A percentile compares a stretch with the other conserved stretches of the same genome.
Conservation (phyloP, 1,284 basidiomycete genomes). For the Coniferiporia weirii region DNA sequence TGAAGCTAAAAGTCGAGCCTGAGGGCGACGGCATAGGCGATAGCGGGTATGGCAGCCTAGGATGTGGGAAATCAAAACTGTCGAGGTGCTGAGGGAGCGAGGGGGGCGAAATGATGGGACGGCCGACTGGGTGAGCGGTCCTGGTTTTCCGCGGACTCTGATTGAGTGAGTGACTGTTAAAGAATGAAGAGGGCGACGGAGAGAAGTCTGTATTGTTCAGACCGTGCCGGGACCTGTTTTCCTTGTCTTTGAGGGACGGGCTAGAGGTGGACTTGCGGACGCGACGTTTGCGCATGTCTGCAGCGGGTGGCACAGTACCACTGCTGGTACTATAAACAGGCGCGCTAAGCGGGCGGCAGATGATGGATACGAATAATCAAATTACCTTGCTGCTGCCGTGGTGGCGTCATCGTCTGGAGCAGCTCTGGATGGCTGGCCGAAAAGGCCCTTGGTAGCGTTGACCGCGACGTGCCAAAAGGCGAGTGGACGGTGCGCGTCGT, state of each 20-base stretch:
- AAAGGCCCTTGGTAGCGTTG: constrained; percentile 15
- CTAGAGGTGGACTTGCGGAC: constrained; percentile 12
- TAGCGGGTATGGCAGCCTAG: constrained; percentile 17
- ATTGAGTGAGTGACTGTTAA: constrained; percentile 4
- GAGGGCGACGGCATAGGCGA: constrained; percentile 16
- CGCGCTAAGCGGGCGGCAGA: neutral
- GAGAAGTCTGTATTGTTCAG: neutral
- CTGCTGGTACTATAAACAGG: constrained; percentile 1
- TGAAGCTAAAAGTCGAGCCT: constrained; percentile 13
- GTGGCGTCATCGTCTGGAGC: neutral
- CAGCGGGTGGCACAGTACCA: neutral
- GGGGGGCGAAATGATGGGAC: constrained; percentile 15
- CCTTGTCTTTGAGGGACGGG: constrained; percentile 8
- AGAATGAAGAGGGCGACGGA: constrained; percentile 1
- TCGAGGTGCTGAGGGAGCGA: constrained; percentile 13
- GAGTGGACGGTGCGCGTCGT: constrained; percentile 4
- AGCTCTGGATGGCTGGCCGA: constrained; percentile 8
- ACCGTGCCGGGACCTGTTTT: constrained; percentile 1
- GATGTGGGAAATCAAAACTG: constrained; percentile 10
- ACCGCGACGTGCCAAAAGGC: constrained; percentile 16
- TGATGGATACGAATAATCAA: neutral
- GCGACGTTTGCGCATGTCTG: neutral
- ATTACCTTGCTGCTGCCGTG: neutral
- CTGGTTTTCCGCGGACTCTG: constrained; percentile 4
- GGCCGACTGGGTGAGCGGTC: neutral